These are phyloP conservation scores for Xylariomycetidae sp. DNA, from an alignment of 2,329 filamentous ascomycete species.

Conservation along the genomic window DNA sequence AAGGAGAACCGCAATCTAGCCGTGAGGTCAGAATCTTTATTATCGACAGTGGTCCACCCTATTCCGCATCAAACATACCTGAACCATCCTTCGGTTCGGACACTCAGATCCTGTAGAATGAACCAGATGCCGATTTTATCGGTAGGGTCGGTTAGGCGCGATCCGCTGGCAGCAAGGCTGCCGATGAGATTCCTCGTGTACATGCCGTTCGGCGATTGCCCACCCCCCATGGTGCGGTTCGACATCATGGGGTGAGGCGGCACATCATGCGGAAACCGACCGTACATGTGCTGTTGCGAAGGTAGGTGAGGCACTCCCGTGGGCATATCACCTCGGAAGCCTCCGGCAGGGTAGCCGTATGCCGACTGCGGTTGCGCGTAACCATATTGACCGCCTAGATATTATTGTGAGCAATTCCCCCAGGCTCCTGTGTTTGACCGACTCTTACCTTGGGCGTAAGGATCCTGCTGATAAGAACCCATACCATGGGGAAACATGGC, in stretches of 20 bases:
- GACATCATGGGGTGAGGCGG: conserved; percentile 30
- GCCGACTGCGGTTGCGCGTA: conserved; percentile 21
- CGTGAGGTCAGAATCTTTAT: too few species aligned
- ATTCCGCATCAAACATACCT: conserved; percentile 68
- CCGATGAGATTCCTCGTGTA: conserved; percentile 94
- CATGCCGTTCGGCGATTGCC: conserved; percentile 66
- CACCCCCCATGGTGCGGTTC: conserved; percentile 30
- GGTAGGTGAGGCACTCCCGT: conserved; percentile 20
- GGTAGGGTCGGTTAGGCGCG: conserved; percentile 71
- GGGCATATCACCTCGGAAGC: conserved; percentile 22
- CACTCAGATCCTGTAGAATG: conserved; percentile 89
- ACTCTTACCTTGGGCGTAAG: conserved; percentile 23
- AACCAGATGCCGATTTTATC: conserved; percentile 94
- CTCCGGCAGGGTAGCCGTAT: conserved; percentile 23
- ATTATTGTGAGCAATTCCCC: conserved; percentile 6
- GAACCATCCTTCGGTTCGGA: conserved; percentile 87
- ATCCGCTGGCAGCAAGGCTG: conserved; percentile 83
- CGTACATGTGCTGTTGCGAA: conserved; percentile 27
- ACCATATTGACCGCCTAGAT: conserved; percentile 16
- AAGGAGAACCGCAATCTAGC: conserved; percentile 64
- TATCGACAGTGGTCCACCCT: too few species aligned
- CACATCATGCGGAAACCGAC: conserved; percentile 31
- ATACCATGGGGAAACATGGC: conserved; percentile 21
- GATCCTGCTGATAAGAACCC: conserved; percentile 21
- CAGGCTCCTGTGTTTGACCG: too few species aligned